Evolutionary conservation across 208 protist genomes (phyloP).

Genomic region (Leishmania major): DNA sequence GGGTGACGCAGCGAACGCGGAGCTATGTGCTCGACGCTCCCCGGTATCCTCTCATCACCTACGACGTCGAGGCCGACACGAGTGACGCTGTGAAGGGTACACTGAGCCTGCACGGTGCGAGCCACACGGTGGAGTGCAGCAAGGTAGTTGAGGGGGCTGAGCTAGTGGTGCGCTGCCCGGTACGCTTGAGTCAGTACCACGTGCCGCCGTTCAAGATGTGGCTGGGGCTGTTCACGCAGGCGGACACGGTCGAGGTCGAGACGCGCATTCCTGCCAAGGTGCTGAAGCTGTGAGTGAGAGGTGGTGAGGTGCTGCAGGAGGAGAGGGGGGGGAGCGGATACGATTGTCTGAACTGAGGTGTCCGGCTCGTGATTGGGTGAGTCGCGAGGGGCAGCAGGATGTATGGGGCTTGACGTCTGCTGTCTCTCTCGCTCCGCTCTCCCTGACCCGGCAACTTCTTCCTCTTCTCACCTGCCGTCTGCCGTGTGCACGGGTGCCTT

Average conservation of each 20-base stretch:
- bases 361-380: neutral
- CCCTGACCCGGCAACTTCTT: neutral
- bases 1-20: constrained; percentile 51
- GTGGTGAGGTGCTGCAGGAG: neutral
- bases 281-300: constrained; percentile 42
- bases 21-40: constrained; percentile 55
- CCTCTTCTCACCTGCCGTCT: neutral
- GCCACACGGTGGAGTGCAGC: constrained; percentile 52
- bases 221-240: constrained; percentile 76
- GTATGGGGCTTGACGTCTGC: neutral
- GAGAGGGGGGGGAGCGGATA: neutral
- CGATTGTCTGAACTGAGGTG: neutral
- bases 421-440: neutral
- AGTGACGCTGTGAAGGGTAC: constrained; percentile 43
- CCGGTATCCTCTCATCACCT: constrained; percentile 74
- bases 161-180: constrained; percentile 80
- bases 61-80: constrained; percentile 52
- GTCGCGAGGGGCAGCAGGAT: neutral
- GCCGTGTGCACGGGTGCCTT: neutral
- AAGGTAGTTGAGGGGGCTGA: constrained; percentile 75
- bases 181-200: constrained; percentile 62
- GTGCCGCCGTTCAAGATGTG: constrained; percentile 60
- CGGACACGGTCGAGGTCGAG: constrained; percentile 76
- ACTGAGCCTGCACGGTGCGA: constrained; percentile 66
- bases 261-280: constrained; percentile 69